phyloP scores from a whole-genome alignment of 176 grass and related monocot species.

The Coix lacrymajobi region DNA sequence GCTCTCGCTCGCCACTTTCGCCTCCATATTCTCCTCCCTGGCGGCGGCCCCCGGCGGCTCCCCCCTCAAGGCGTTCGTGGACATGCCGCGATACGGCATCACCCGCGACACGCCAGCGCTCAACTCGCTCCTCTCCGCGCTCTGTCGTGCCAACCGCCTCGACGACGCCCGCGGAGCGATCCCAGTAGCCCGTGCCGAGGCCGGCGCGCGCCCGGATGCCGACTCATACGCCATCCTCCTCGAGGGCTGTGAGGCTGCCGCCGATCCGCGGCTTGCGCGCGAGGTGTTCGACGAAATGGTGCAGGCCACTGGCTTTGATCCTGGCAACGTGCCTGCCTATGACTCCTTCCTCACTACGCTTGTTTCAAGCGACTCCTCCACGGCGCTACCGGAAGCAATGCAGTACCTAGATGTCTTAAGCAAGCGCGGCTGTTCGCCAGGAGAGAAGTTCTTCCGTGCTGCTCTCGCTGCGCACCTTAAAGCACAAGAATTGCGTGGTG shows the following conservation, averaged over 20 bases:
- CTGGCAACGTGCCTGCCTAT: slow-evolving; percentile 55
- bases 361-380: slow-evolving; percentile 38
- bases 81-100: slow-evolving; percentile 51
- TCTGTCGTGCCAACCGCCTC: slow-evolving; percentile 65
- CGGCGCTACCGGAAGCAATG: slow-evolving; percentile 47
- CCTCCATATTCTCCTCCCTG: slow-evolving; percentile 71
- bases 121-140: slow-evolving; percentile 70
- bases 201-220: slow-evolving; percentile 37
- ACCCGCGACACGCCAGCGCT: slow-evolving; percentile 48
- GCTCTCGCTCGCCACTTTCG: slow-evolving; percentile 77
- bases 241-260: slow-evolving; percentile 69
- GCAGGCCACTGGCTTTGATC: slow-evolving; percentile 36
- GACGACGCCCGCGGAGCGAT: slow-evolving; percentile 53
- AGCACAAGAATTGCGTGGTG: slow-evolving; percentile 20
- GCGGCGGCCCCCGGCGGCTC: slow-evolving; percentile 25
- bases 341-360: slow-evolving; percentile 79
- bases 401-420: slow-evolving; percentile 39
- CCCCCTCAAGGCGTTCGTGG: slow-evolving; percentile 50
- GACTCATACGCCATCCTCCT: slow-evolving; percentile 87
- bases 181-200: slow-evolving; percentile 25
- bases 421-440: slow-evolving; percentile 39
- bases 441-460: slow-evolving; percentile 70
- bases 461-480: slow-evolving; percentile 35
- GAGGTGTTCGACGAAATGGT: slow-evolving; percentile 92
- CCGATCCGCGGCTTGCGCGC: slow-evolving; percentile 35